A percentile compares a stretch with the other conserved stretches of the same genome.
Conservation (phyloP, 805 yeast species). For the Kuraishia molischiana region DNA sequence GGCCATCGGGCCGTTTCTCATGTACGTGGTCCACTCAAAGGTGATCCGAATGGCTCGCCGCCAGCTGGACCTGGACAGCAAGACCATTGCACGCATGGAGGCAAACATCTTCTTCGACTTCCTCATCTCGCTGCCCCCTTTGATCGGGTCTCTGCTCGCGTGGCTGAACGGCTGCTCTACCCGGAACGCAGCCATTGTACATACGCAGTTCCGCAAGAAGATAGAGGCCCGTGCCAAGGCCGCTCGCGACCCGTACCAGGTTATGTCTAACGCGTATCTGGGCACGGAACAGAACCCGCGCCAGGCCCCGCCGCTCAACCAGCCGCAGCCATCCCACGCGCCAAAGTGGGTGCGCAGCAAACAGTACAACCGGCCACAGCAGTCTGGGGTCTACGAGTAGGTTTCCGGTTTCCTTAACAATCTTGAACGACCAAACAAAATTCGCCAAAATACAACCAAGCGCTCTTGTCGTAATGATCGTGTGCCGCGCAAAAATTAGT, state of each 20-base stretch:
- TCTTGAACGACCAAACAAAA: too few relatives aligned
- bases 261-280: neutral
- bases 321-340: neutral
- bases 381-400: conserved; percentile 1
- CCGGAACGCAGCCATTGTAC: conserved; percentile 76
- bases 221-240: conserved; percentile 1
- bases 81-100: conserved; percentile 57
- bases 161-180: conserved; percentile 87
- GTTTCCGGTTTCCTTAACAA: too few relatives aligned
- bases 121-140: conserved; percentile 66
- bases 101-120: conserved; percentile 71
- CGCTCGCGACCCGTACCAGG: neutral
- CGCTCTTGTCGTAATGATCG: too few relatives aligned
- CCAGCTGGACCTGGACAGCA: conserved; percentile 45
- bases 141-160: conserved; percentile 65
- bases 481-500: too few relatives aligned
- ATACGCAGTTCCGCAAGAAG: conserved; percentile 24
- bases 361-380: neutral
- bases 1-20: conserved; percentile 71
- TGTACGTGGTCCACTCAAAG: conserved; percentile 72
- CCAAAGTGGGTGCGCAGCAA: neutral
- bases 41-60: conserved; percentile 52
- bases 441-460: too few relatives aligned
- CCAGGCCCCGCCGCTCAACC: neutral
- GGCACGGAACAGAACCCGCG: neutral